These are phyloP conservation scores for Linnemannia elongata DNA, from an alignment of 192 early-diverging fungal species.

Conservation along the genomic window DNA sequence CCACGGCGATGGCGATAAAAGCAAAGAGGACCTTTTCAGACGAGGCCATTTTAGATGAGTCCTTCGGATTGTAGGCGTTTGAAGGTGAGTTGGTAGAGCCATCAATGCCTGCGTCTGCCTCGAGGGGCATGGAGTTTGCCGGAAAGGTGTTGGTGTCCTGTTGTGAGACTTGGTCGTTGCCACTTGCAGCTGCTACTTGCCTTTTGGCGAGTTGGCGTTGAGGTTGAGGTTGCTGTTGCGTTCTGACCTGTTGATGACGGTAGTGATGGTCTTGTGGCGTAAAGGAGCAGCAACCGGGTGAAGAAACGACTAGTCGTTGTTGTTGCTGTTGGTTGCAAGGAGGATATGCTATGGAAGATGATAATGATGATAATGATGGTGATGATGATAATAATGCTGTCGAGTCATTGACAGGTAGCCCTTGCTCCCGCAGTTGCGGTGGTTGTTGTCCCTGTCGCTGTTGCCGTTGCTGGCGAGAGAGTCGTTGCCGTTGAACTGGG, in stretches of 20 bases:
- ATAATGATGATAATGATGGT: background rate
- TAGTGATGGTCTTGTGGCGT: background rate
- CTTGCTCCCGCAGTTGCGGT: background rate
- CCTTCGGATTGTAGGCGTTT: background rate
- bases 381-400: background rate
- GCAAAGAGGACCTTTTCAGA: conserved; percentile 3
- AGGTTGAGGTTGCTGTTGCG: background rate
- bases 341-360: background rate
- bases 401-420: background rate
- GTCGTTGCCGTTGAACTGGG: background rate
- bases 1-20: conserved; percentile 13
- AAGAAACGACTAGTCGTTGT: background rate
- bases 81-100: background rate
- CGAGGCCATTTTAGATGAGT: background rate
- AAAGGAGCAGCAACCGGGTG: background rate
- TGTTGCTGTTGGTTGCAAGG: background rate
- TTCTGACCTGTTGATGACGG: background rate
- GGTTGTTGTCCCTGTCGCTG: background rate
- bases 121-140: background rate
- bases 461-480: background rate
- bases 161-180: background rate
- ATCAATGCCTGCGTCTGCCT: background rate
- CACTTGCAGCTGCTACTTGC: background rate
- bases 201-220: background rate
- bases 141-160: background rate